Conservation (phyloP, 1,284 basidiomycete genomes). For the Fomitopsis schrenkii region DNA sequence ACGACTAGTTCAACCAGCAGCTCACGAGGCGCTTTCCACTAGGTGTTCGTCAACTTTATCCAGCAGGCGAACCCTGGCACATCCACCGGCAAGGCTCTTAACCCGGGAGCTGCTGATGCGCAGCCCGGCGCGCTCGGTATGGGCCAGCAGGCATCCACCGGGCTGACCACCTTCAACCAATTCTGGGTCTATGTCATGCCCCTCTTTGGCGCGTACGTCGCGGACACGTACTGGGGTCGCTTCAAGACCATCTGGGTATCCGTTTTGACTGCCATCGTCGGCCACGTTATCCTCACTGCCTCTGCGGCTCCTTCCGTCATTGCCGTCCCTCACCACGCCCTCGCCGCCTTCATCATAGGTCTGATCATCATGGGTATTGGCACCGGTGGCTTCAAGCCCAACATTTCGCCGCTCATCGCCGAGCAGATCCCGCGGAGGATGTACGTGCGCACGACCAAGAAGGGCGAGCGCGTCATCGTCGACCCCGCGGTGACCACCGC, state of each 20-base stretch:
- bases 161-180: slow-evolving; percentile 60
- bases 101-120: slow-evolving; percentile 30
- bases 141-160: slow-evolving; percentile 67
- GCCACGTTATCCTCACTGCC: slow-evolving; percentile 73
- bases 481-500: slow-evolving; percentile 73
- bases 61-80: slow-evolving; percentile 63
- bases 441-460: slow-evolving; percentile 51
- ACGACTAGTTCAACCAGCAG: slow-evolving; percentile 20
- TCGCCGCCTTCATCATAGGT: slow-evolving; percentile 62
- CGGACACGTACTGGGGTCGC: slow-evolving; percentile 70
- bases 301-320: slow-evolving; percentile 72
- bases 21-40: slow-evolving; percentile 11
- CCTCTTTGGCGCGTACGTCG: slow-evolving; percentile 63
- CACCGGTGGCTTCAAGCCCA: slow-evolving; percentile 80
- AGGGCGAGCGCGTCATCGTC: slow-evolving; percentile 77
- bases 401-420: slow-evolving; percentile 76
- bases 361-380: slow-evolving; percentile 59
- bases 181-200: slow-evolving; percentile 65
- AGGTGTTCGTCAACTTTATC: slow-evolving; percentile 61
- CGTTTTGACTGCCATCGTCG: slow-evolving; percentile 52
- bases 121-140: slow-evolving; percentile 70
- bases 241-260: slow-evolving; percentile 69
- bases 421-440: slow-evolving; percentile 66
- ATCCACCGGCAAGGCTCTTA: slow-evolving; percentile 63
- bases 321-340: slow-evolving; percentile 46